Conservation (phyloP, 768 basidiomycete genomes). For the Kwoniella pini region DNA sequence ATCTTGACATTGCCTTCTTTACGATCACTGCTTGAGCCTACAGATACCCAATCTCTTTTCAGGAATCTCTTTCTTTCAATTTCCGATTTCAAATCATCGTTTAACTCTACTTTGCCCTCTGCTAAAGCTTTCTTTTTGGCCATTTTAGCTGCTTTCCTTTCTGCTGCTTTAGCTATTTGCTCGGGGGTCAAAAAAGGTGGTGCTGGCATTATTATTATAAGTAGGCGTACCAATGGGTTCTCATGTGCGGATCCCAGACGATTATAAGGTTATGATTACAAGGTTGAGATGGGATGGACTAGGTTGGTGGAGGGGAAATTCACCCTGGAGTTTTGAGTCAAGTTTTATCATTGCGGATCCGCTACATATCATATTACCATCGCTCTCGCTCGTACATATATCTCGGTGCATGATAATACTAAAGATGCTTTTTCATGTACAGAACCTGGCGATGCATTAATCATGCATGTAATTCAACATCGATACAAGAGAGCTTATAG, state of each 20-base stretch:
- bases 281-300: not conserved
- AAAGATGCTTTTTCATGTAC: too few species aligned
- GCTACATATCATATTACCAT: too few species aligned
- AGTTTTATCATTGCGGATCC: not conserved
- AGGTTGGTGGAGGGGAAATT: not conserved
- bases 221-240: not conserved
- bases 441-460: too few species aligned
- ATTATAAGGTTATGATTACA: not conserved
- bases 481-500: not conserved
- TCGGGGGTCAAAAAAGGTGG: conserved; percentile 34
- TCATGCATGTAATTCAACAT: not conserved
- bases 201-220: conserved; percentile 8
- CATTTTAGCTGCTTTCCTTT: conserved; percentile 41
- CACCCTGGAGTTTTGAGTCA: not conserved
- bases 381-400: too few species aligned
- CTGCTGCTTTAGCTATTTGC: conserved; percentile 34
- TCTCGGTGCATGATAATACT: too few species aligned
- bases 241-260: not conserved
- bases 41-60: conserved; percentile 41
- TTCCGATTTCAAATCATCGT: conserved; percentile 23
- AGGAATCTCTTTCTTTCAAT: conserved; percentile 28
- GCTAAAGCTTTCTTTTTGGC: conserved; percentile 35
- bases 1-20: conserved; percentile 28
- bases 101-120: not conserved
- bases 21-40: not conserved